Base-by-base conservation (phyloP, 352 stramenopile genomes). In the Pythium insidiosum region DNA sequence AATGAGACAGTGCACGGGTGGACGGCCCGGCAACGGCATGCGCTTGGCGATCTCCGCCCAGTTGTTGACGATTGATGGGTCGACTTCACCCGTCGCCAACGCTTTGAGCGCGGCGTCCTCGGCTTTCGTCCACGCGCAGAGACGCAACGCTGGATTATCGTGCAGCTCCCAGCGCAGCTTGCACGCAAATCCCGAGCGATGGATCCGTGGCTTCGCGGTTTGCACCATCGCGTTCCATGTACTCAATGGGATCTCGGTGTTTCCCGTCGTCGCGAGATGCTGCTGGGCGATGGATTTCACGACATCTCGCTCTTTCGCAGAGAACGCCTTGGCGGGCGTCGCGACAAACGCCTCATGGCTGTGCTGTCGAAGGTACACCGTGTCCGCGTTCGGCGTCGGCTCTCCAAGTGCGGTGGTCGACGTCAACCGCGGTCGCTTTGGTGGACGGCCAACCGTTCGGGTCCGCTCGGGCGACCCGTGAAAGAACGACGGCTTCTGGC, bases 131-230 rank as follows among this genome's bases (percentile, higher is more conserved):
- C 55, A 63, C 12, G 55, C 22, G 21, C 29, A 5, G 18, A 50
- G 58, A 20, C 76, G 65, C 30, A 85, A 28, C 3, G 40, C 60
- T 4, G 76, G 71, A 19, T 73, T 66, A 13, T 87, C 76, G 36
- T 87, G 68, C 28, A 88, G 55, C 15, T 87, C 72, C 53, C 70
- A 88, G 50, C 72, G 78, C n/a, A 85, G 46, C 36, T 85, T 85
- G 36, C 76, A 88, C 24, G 71, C 62, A 41, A 86, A 88, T 2
- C 69, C 62, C 3, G 76, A 72, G 22, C 76, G 68, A 24, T 83
- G 68, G 43, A 88, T 71, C 11, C 61, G 52, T 22, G 39, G 55
- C 0, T 55, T 60, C 21, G 71, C 60, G 56, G 53, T 19, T 4
- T 53, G 61, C 7, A 53, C 41, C 5, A 75, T 65, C 1, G 16